phyloP scores from a whole-genome alignment of 495 filamentous ascomycete genomes.

The Hypoxylon fuscum region DNA sequence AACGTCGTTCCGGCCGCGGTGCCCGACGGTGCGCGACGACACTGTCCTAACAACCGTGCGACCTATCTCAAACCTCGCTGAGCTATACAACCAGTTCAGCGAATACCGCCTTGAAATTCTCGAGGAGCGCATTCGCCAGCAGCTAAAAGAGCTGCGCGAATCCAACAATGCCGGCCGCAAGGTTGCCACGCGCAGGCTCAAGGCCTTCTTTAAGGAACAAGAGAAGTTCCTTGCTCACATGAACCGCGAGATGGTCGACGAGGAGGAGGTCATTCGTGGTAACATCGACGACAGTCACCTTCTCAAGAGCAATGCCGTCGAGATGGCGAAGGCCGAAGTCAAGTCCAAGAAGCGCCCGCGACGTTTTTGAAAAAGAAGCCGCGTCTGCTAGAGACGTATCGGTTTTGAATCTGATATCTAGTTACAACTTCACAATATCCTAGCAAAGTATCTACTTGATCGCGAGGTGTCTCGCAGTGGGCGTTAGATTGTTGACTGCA shows the following conservation, averaged over 20 bases:
- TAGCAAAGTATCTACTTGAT: background rate
- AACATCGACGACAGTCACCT: constrained; percentile 36
- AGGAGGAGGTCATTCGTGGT: constrained; percentile 61
- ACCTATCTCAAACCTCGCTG: constrained; percentile 69
- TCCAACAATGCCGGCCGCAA: constrained; percentile 51
- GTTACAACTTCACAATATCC: background rate
- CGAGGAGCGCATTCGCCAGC: constrained; percentile 63
- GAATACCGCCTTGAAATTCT: constrained; percentile 78
- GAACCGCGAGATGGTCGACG: constrained; percentile 65
- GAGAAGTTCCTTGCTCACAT: constrained; percentile 64
- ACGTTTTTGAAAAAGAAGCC: constrained; percentile 7
- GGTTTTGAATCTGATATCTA: background rate
- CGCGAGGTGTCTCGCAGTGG: background rate
- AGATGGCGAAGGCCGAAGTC: constrained; percentile 2
- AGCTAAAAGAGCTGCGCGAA: constrained; percentile 56
- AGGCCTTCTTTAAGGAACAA: constrained; percentile 60
- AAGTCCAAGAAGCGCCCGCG: constrained; percentile 36
- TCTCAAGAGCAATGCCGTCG: no score
- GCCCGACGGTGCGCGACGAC: constrained; percentile 68
- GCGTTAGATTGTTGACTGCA: background rate
- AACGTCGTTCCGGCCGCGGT: constrained; percentile 73
- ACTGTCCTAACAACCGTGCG: constrained; percentile 73
- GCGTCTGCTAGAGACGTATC: background rate
- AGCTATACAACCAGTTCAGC: constrained; percentile 75
- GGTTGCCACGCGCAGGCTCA: constrained; percentile 54